Conservation (phyloP, 108 stramenopile species). For the Schizochytrium sp. region DNA sequence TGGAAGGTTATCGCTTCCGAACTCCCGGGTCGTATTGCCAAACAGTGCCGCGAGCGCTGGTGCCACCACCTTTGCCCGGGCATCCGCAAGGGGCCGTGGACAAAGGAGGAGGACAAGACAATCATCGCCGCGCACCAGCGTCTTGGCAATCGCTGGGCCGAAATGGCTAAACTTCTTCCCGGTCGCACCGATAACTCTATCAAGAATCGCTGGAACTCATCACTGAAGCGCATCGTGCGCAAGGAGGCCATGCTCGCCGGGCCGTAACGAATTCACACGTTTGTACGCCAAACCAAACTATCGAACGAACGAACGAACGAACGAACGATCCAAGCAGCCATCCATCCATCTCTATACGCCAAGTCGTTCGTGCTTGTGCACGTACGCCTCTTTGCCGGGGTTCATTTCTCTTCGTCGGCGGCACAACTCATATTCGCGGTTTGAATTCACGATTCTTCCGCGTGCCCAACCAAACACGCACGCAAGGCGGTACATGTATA, state of each 20-base stretch:
- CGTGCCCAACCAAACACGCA: too few species aligned
- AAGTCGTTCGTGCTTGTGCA: too few species aligned
- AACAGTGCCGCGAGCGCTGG: constrained; percentile 61
- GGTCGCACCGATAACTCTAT: constrained; percentile 93
- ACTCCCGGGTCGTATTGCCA: constrained; percentile 50
- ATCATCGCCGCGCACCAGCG: constrained; percentile 26
- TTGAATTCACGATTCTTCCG: too few species aligned
- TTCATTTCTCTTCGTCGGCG: too few species aligned
- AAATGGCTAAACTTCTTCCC: constrained; percentile 40
- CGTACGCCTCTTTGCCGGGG: too few species aligned
- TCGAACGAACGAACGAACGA: too few species aligned
- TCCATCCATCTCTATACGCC: too few species aligned
- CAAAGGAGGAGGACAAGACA: constrained; percentile 36
- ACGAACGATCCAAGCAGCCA: too few species aligned
- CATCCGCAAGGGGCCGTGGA: constrained; percentile 55
- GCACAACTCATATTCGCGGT: too few species aligned
- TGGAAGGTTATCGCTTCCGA: constrained; percentile 52
- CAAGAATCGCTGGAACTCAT: constrained; percentile 92
- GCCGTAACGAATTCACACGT: background rate
- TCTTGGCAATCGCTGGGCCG: constrained; percentile 58
- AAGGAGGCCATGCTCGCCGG: background rate
- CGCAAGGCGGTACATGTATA: too few species aligned
- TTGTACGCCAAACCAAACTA: too few species aligned
- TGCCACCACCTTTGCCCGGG: constrained; percentile 75
- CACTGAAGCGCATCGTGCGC: constrained; percentile 78